Percentiles rank a stretch among this genome's conserved stretches.
Conservation (phyloP, 2,329 filamentous ascomycete genomes). For the Alternaria triticimaculans region DNA sequence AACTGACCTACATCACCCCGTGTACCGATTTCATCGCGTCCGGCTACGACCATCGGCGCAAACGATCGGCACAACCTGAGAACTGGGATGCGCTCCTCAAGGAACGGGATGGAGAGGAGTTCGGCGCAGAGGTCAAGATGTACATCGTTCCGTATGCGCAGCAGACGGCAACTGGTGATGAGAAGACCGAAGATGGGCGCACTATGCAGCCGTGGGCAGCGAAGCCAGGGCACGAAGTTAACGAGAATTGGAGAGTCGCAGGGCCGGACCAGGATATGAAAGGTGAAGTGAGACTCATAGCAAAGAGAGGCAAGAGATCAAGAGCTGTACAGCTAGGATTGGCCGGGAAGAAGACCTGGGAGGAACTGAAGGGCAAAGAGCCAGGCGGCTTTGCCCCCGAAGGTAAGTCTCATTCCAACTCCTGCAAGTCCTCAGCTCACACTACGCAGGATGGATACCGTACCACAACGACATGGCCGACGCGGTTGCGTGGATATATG, state of each 20-base stretch:
- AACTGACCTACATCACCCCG: slow-evolving; percentile 41
- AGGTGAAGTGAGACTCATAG: slow-evolving; percentile 42
- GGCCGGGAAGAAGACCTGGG: slow-evolving; percentile 37
- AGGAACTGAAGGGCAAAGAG: slow-evolving; percentile 37
- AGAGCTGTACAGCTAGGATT: slow-evolving; percentile 34
- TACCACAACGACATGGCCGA: slow-evolving; percentile 47
- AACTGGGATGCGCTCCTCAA: slow-evolving; percentile 41
- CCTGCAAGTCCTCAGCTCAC: background rate
- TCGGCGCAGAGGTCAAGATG: slow-evolving; percentile 43
- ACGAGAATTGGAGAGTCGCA: slow-evolving; percentile 35
- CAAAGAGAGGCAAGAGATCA: slow-evolving; percentile 37
- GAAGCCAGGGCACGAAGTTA: slow-evolving; percentile 38
- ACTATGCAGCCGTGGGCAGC: slow-evolving; percentile 39
- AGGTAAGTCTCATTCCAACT: slow-evolving; percentile 26
- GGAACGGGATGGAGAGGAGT: slow-evolving; percentile 37
- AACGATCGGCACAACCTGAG: slow-evolving; percentile 38
- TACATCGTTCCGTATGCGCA: slow-evolving; percentile 35
- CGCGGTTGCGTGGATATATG: slow-evolving; percentile 46
- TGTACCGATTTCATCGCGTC: slow-evolving; percentile 46
- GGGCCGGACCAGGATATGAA: slow-evolving; percentile 40
- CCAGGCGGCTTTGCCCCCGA: slow-evolving; percentile 32
- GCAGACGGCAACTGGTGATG: slow-evolving; percentile 16
- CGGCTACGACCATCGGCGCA: slow-evolving; percentile 39
- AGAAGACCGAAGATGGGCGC: slow-evolving; percentile 23
- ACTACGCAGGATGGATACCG: slow-evolving; percentile 37